Base-by-base conservation (phyloP, 257 asterid species). In the Haberlea rhodopensis region DNA sequence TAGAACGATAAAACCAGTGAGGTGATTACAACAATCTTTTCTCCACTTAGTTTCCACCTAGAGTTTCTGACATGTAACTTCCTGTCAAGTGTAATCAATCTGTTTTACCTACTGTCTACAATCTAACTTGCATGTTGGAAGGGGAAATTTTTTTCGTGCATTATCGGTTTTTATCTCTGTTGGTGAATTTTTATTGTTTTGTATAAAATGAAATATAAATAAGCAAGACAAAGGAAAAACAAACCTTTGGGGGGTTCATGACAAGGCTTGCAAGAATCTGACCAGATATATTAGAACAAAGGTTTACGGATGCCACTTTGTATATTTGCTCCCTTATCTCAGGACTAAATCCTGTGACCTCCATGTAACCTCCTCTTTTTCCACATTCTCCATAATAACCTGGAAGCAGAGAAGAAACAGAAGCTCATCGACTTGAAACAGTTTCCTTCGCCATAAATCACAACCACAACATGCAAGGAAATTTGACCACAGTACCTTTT, bases 321-420 rank as follows among this genome's bases (percentile, higher is more conserved):
- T 89, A 92, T 59, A 92, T 89, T 67, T 92, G 96, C 73, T 92
- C 95, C 77, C 96, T 71, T 63, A 89, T 73, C 45, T 80, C 86
- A 51, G 99, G 96, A 66, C 87, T 76, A 71, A 92, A 92, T 65
- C 99, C 97, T 37, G 96, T 89, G 57, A 92, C 76, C 76, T 92
- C 99, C 99, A 92, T 92, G 75, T 89, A 92, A 43, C 99, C 97
- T 76, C 99, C 97, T 77, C 97, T 69, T 74, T 89, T 92, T 76
- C 97, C 99, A 61, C 97, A 92, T 76, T 92, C 99, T 46, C 99
- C 99, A 62, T 92, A 77, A 78, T 87, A 89, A 32, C 99, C 99
- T 92, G 61, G 27, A 57, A 67, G 53, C 18, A 71, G 22, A 20
- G 58, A 54, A 67, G 63, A 53, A 57, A 65, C 18, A 67, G 13